These are phyloP conservation scores for Malus sieversii DNA, from an alignment of 306 rosid genomes.

Conservation along the genomic window DNA sequence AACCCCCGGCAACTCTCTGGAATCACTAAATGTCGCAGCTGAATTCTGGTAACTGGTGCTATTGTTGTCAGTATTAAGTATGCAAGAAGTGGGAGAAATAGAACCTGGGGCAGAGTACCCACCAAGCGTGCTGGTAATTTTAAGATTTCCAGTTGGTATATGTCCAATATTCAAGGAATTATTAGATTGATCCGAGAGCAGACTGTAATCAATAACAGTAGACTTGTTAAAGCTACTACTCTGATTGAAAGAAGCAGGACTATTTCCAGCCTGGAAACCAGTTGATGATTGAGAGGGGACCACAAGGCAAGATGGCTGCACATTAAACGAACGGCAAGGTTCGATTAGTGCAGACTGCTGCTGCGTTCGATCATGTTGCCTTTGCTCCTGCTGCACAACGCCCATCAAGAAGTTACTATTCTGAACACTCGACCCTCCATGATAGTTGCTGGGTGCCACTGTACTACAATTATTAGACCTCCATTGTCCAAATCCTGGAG, in stretches of 20 bases:
- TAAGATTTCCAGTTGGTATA: constrained; percentile 28
- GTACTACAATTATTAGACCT: constrained; percentile 29
- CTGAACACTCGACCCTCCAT: constrained; percentile 32
- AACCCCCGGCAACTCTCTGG: constrained; percentile 22
- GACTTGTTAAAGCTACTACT: constrained; percentile 33
- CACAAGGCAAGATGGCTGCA: constrained; percentile 59
- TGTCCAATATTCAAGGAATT: constrained; percentile 28
- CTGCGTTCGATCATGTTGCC: constrained; percentile 21
- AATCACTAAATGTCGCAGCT: constrained; percentile 23
- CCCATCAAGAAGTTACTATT: constrained; percentile 32
- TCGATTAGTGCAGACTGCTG: constrained; percentile 33
- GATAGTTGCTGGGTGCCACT: constrained; percentile 25
- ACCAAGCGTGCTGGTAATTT: constrained; percentile 19
- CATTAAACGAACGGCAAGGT: constrained; percentile 38
- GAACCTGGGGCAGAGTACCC: constrained; percentile 30
- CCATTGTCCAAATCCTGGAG: constrained; percentile 50
- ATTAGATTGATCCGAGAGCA: constrained; percentile 36
- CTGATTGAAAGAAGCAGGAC: constrained; percentile 42
- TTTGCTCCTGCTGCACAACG: constrained; percentile 28
- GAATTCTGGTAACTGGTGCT: constrained; percentile 31
- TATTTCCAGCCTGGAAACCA: constrained; percentile 30
- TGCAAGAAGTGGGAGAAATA: constrained; percentile 28
- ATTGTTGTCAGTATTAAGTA: constrained; percentile 20
- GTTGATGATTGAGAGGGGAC: constrained; percentile 45
- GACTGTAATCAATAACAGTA: constrained; percentile 39